phyloP scores from a whole-genome alignment of 2,329 filamentous ascomycete genomes.

The Fusarium tupiense region DNA sequence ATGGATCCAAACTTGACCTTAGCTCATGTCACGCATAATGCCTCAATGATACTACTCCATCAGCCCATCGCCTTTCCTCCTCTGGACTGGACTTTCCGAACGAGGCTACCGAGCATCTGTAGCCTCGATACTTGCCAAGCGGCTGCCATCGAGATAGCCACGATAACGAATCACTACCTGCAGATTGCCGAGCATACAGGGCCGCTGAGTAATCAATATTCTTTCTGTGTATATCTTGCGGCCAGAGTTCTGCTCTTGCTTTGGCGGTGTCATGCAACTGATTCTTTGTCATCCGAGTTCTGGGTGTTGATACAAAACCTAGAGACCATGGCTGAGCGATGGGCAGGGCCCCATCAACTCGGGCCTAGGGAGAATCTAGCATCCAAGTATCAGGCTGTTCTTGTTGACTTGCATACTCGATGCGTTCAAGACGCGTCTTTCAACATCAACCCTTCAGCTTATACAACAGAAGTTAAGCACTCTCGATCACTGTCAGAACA shows the following conservation, averaged over 20 bases:
- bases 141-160: neutral
- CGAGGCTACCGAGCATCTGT: constrained; percentile 39
- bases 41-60: constrained; percentile 59
- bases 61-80: constrained; percentile 57
- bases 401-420: neutral
- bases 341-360: neutral
- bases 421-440: neutral
- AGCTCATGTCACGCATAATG: constrained; percentile 60
- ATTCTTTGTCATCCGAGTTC: neutral
- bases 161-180: neutral
- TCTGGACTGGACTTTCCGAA: constrained; percentile 41
- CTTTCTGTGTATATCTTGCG: neutral
- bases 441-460: neutral
- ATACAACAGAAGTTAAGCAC: neutral
- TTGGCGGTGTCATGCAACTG: neutral
- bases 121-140: neutral
- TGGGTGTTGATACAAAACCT: neutral
- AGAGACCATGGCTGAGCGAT: neutral
- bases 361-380: neutral
- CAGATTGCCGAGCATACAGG: neutral
- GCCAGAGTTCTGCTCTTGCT: neutral
- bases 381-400: neutral
- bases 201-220: neutral
- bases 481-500: neutral
- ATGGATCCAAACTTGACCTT: constrained; percentile 59